phyloP scores from a whole-genome alignment of 164 flowering plant species.

The Aristolochia californica region DNA sequence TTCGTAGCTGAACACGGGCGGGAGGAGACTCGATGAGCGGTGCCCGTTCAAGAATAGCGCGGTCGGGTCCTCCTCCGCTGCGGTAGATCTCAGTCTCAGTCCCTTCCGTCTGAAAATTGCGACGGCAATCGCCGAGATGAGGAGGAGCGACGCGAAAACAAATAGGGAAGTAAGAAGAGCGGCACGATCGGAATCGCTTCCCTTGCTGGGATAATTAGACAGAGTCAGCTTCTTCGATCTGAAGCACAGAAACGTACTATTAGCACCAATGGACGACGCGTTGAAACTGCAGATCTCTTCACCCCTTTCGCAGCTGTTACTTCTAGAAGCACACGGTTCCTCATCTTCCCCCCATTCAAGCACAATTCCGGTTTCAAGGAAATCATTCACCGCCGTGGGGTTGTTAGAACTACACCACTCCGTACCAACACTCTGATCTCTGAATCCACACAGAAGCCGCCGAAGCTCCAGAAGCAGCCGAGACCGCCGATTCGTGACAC shows the following conservation, averaged over 20 bases:
- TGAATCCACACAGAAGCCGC: constrained; percentile 31
- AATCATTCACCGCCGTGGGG: neutral
- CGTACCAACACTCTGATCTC: constrained; percentile 14
- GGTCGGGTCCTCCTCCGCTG: constrained; percentile 51
- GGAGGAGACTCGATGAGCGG: constrained; percentile 56
- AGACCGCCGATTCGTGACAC: constrained; percentile 12
- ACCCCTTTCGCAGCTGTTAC: constrained; percentile 28
- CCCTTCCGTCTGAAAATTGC: constrained; percentile 22
- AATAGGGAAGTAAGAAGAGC: constrained; percentile 5
- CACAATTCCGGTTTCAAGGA: constrained; percentile 27
- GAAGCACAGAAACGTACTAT: constrained; percentile 49
- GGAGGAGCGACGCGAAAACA: constrained; percentile 19
- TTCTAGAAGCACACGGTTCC: constrained; percentile 36
- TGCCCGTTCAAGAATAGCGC: constrained; percentile 45
- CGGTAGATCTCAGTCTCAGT: constrained; percentile 4
- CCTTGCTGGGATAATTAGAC: neutral
- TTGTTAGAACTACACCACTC: neutral
- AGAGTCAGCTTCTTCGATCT: neutral
- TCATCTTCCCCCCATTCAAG: constrained; percentile 41
- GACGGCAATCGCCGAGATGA: constrained; percentile 14
- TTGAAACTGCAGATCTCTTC: constrained; percentile 58
- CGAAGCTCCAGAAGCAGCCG: constrained; percentile 34
- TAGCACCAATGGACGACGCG: constrained; percentile 32
- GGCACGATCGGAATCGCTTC: constrained; percentile 12
- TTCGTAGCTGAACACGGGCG: constrained; percentile 77